Base-by-base conservation (phyloP, 768 basidiomycete species). In the Crucibulum laeve region DNA sequence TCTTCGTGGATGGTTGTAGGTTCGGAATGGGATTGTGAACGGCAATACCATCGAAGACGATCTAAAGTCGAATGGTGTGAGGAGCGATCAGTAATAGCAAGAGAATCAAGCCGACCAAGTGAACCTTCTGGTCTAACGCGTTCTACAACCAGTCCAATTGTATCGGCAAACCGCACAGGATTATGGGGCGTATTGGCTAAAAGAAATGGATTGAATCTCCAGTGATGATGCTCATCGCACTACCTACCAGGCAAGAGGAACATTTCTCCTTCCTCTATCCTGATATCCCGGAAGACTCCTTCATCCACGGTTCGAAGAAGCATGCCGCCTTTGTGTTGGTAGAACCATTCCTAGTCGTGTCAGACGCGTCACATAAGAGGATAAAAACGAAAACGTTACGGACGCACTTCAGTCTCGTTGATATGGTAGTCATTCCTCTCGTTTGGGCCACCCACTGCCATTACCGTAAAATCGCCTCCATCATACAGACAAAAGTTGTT, bases 391-490 rank as follows among this genome's bases (percentile, higher is more conserved):
- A n/a, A n/a, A n/a, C n/a, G n/a, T 10, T 7, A 34, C 19, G 24
- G 24, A 49, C 69, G 35, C 38, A 85, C 87, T 75, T 96, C 92
- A 1, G 94, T 97, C 65, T 96, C 83, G 60, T 97, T 98, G 33
- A 96, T 67, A 62, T 98, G 95, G 57, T 92, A 97, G 64, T 96
- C 94, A 42, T 87, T 87, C 28, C 95, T 71, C 59, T 91, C 83
- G 59, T 99, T 99, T 0, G 95, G 95, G 0, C 95, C 96, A 6
- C 96, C 94, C 18, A 98, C 82, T 4, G 77, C 90, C 95, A 99
- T 98, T n/a, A 95, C 83, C 33, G 89, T 78, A 56, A 87, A 95
- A 60, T 98, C 93, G 21, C 73, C 71, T 26, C 90, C 91, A 40
- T 79, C 74, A 61, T 87, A 91, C 44, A 91, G 58, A 58, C 89